Conservation (phyloP, 768 basidiomycete species). For the Mycena crocata region DNA sequence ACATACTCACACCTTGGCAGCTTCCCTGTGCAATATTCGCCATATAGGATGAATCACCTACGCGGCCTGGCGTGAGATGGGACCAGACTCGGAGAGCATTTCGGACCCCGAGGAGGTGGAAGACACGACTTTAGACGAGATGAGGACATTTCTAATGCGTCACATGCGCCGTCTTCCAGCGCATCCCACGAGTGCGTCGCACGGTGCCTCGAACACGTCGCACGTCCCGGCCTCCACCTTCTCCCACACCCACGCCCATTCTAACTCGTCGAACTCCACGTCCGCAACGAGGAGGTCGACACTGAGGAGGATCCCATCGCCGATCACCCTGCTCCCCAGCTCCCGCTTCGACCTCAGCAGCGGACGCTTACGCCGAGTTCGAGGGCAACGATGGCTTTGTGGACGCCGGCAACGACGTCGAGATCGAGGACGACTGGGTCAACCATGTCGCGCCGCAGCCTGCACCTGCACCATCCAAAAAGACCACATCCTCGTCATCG, state of each 20-base stretch:
- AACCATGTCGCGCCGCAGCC: constrained; percentile 45
- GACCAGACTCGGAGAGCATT: constrained; percentile 84
- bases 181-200: constrained; percentile 20
- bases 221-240: constrained; percentile 5
- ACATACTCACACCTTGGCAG: no score
- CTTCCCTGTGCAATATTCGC: constrained; percentile 53
- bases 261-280: constrained; percentile 52
- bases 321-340: constrained; percentile 74
- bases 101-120: constrained; percentile 73
- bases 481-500: constrained; percentile 36
- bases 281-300: constrained; percentile 63
- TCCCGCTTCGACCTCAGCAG: constrained; percentile 50
- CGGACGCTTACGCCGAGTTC: constrained; percentile 42
- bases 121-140: constrained; percentile 22
- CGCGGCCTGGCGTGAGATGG: constrained; percentile 56
- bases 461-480: constrained; percentile 30
- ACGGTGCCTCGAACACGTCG: constrained; percentile 9
- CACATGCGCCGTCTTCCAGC: no score
- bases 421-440: constrained; percentile 75
- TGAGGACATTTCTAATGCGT: constrained; percentile 24
- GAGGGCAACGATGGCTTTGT: constrained; percentile 51
- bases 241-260: constrained; percentile 49
- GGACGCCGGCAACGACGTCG: constrained; percentile 16
- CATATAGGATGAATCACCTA: constrained; percentile 25
- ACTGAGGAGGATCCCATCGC: constrained; percentile 81